These are phyloP conservation scores for Kandelia obovata DNA, from an alignment of 345 rosid species.

Conservation along the genomic window DNA sequence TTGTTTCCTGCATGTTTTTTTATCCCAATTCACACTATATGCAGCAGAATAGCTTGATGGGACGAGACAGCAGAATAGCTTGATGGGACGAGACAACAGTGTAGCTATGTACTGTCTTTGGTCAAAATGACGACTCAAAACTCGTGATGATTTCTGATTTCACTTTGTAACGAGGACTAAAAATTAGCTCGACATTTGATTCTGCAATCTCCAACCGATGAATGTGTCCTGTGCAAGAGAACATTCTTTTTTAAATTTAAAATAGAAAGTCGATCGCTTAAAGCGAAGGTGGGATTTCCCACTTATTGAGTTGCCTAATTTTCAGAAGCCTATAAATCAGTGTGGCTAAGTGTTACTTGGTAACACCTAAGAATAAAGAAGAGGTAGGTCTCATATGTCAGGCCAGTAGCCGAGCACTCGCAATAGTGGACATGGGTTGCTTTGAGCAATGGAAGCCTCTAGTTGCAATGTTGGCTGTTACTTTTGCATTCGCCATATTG, in stretches of 20 bases:
- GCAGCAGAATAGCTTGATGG: neutral
- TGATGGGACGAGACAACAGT: neutral
- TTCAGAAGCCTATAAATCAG: neutral
- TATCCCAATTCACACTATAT: neutral
- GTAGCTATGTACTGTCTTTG: neutral
- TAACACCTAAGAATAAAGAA: neutral
- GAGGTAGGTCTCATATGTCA: neutral
- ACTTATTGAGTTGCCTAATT: neutral
- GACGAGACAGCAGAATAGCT: neutral
- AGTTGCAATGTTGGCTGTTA: slow-evolving; percentile 16
- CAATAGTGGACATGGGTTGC: neutral
- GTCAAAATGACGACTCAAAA: slow-evolving; percentile 2
- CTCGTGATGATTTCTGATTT: neutral
- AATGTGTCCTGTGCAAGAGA: neutral
- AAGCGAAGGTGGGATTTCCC: neutral
- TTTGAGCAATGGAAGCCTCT: slow-evolving; percentile 17
- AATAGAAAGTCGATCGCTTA: slow-evolving; percentile 2
- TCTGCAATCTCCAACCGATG: neutral
- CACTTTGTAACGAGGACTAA: neutral
- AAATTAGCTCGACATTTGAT: neutral
- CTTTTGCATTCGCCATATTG: slow-evolving; percentile 17
- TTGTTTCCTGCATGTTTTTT: neutral
- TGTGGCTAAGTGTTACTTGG: neutral
- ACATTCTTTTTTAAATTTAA: neutral
- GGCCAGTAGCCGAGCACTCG: neutral